phyloP scores from a whole-genome alignment of 106 monocot genomes.

The Agapanthus africanus region DNA sequence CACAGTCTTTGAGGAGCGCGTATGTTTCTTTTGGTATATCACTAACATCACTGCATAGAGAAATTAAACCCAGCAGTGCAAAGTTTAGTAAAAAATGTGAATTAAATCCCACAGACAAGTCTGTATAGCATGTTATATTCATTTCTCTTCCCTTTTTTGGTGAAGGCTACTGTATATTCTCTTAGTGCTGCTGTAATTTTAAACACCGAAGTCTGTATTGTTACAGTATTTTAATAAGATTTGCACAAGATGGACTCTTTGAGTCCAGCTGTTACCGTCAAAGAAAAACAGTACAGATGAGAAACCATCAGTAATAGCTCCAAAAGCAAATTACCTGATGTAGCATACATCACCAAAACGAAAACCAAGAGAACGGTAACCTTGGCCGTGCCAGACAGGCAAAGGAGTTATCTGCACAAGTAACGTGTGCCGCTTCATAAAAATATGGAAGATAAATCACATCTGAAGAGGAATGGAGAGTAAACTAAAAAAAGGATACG shows the following conservation, averaged over 20 bases:
- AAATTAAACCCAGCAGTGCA: background rate
- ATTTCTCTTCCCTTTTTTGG: too few species aligned
- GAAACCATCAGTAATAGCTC: too few species aligned
- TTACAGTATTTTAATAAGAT: too few species aligned
- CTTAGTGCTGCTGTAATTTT: too few species aligned
- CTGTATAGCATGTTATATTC: too few species aligned
- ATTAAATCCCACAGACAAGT: too few species aligned
- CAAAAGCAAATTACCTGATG: conserved; percentile 54
- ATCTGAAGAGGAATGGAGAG: background rate
- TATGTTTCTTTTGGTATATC: conserved; percentile 97
- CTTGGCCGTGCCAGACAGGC: conserved; percentile 90
- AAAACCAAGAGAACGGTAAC: conserved; percentile 95
- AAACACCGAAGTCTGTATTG: too few species aligned
- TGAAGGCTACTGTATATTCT: too few species aligned
- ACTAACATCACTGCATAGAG: conserved; percentile 76
- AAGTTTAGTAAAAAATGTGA: background rate
- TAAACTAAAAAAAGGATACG: too few species aligned
- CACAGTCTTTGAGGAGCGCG: conserved; percentile 60
- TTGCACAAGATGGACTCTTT: too few species aligned
- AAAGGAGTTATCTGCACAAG: conserved; percentile 76
- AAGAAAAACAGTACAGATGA: too few species aligned
- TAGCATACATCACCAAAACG: conserved; percentile 91
- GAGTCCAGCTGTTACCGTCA: too few species aligned
- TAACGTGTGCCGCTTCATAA: conserved; percentile 2
- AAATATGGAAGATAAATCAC: background rate